phyloP scores from a whole-genome alignment of 2,329 filamentous ascomycete genomes.

The Pestalotiopsis sp. region DNA sequence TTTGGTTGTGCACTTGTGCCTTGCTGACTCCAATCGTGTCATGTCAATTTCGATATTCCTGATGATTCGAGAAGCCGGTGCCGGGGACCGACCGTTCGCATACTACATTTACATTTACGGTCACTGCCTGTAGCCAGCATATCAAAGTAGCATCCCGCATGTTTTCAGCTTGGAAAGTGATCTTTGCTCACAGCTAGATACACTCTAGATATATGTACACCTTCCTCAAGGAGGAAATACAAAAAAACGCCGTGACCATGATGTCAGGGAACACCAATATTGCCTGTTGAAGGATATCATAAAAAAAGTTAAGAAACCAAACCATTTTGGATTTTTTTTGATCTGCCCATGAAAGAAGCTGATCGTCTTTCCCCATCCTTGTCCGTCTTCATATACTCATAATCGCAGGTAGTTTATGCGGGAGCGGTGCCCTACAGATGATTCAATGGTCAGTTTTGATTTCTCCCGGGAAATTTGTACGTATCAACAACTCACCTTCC shows the following conservation, averaged over 20 bases:
- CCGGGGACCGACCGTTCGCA: no score
- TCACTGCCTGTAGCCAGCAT: no score
- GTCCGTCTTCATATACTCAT: background rate
- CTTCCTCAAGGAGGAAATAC: background rate
- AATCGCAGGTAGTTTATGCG: background rate
- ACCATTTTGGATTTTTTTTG: background rate
- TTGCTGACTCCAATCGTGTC: background rate
- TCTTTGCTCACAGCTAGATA: background rate
- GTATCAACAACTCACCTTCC: slow-evolving; percentile 50
- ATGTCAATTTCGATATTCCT: background rate
- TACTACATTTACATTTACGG: no score
- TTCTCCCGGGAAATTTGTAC: no score
- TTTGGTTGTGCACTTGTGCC: background rate
- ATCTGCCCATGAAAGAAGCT: background rate
- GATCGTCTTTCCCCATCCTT: slow-evolving; percentile 19
- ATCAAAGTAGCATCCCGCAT: background rate
- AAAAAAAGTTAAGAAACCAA: background rate
- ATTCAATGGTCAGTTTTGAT: background rate
- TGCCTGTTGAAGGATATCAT: slow-evolving; percentile 6
- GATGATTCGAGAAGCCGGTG: background rate
- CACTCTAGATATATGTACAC: background rate
- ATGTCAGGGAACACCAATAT: background rate
- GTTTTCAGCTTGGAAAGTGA: background rate
- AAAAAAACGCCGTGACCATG: background rate
- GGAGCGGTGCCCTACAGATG: background rate